phyloP scores from a whole-genome alignment of 2,329 filamentous ascomycete genomes.

The Scedosporium aurantiacum region DNA sequence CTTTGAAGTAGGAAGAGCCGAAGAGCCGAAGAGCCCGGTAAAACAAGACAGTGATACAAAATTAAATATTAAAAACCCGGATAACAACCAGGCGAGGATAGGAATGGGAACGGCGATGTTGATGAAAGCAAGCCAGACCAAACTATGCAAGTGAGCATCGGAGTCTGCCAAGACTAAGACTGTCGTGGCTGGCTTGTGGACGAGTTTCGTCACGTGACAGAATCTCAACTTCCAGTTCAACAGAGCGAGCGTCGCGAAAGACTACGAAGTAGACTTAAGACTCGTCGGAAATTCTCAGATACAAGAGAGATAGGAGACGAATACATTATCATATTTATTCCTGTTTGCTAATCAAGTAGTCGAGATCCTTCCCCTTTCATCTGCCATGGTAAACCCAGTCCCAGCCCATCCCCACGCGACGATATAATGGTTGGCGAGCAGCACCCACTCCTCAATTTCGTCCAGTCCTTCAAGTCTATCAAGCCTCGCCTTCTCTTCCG shows the following conservation, averaged over 20 bases:
- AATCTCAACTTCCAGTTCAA: not conserved
- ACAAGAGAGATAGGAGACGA: too few species aligned
- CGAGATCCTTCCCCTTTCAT: not conserved
- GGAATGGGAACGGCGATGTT: too few species aligned
- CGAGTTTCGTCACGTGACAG: not conserved
- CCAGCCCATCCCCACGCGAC: conserved; percentile 79
- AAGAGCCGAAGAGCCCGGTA: too few species aligned
- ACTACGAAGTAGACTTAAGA: too few species aligned
- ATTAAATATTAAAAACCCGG: too few species aligned
- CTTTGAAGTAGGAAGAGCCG: too few species aligned
- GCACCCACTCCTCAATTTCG: conserved; percentile 87
- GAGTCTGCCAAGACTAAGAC: not conserved
- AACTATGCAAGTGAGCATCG: not conserved
- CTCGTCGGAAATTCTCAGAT: too few species aligned
- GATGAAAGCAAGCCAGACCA: too few species aligned
- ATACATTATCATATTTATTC: too few species aligned
- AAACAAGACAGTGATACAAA: too few species aligned
- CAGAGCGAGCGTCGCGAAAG: too few species aligned
- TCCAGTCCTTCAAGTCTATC: conserved; percentile 77
- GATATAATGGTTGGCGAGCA: conserved; percentile 81
- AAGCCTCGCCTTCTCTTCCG: conserved; percentile 66
- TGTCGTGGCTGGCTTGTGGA: not conserved
- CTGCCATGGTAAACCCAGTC: conserved; percentile 18
- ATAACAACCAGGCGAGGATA: too few species aligned
- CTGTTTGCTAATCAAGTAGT: not conserved